Conservation (phyloP, 2,329 filamentous ascomycete species). For the Claviceps cyperi region DNA sequence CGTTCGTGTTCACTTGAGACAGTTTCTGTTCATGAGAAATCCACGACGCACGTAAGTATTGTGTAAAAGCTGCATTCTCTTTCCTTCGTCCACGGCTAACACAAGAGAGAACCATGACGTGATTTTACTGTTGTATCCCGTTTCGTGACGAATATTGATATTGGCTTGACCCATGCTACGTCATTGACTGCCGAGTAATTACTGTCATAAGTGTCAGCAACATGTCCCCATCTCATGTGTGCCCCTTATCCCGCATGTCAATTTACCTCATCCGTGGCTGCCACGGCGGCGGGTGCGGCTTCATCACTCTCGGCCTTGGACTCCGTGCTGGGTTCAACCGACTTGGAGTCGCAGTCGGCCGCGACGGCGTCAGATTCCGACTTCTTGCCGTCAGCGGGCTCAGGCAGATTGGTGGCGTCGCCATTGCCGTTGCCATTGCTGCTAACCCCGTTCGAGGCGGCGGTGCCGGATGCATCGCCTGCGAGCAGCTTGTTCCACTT, state of each 20-base stretch:
- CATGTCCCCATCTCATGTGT: background rate
- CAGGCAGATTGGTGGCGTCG: too few species aligned
- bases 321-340: conserved; percentile 3
- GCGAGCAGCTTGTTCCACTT: conserved; percentile 82
- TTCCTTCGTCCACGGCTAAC: background rate
- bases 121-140: background rate
- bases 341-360: conserved; percentile 13
- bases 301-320: conserved; percentile 9
- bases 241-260: background rate
- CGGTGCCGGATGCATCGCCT: conserved; percentile 30
- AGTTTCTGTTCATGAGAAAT: background rate
- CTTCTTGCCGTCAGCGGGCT: conserved; percentile 7
- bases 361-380: conserved; percentile 25
- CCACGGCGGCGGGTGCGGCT: background rate
- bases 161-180: too few species aligned
- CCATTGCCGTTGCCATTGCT: conserved; percentile 20
- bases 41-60: background rate
- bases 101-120: background rate
- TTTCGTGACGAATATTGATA: background rate
- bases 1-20: background rate
- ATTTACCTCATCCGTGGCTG: conserved; percentile 20
- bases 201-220: background rate
- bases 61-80: background rate
- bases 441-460: conserved; percentile 31
- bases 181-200: background rate